Conservation (phyloP, 1,284 basidiomycete genomes). For the Schizophyllum commune region DNA sequence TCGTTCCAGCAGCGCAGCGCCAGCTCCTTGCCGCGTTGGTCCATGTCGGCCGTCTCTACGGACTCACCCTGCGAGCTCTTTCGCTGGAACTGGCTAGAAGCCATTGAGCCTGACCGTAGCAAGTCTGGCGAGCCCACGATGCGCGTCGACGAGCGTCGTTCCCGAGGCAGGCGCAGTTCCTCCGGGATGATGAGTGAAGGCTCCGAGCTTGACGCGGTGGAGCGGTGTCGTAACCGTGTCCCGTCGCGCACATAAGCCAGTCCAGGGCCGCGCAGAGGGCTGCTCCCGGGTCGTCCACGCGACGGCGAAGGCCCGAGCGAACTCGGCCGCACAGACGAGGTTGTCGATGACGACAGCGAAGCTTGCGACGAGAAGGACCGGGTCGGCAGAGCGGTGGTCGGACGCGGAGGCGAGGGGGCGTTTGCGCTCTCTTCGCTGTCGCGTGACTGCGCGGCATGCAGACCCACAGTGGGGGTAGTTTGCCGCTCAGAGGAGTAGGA, state of each 20-base stretch:
- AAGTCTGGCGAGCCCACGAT: no score
- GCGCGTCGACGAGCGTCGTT: not conserved
- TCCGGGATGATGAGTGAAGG: conserved; percentile 60
- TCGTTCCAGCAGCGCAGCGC: conserved; percentile 83
- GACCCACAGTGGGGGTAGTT: not conserved
- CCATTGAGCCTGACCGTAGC: no score
- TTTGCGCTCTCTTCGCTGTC: no score
- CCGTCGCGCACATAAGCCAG: conserved; percentile 14
- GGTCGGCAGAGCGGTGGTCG: no score
- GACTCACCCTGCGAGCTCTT: not conserved
- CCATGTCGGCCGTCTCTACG: conserved; percentile 47
- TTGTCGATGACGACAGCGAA: no score
- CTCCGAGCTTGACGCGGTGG: conserved; percentile 69
- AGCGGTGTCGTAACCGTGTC: conserved; percentile 35
- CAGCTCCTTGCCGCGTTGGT: conserved; percentile 62
- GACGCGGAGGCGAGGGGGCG: no score
- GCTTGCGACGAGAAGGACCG: no score
- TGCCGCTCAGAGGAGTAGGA: conserved; percentile 19
- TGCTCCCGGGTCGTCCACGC: conserved; percentile 26
- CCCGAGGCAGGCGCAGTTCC: conserved; percentile 40
- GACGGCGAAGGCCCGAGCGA: no score
- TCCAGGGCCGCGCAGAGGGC: conserved; percentile 25
- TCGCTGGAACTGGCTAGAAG: no score
- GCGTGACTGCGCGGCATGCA: no score
- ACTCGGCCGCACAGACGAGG: no score